Conservation (phyloP, 2,329 filamentous ascomycete genomes). For the Scedosporium apiospermum region DNA sequence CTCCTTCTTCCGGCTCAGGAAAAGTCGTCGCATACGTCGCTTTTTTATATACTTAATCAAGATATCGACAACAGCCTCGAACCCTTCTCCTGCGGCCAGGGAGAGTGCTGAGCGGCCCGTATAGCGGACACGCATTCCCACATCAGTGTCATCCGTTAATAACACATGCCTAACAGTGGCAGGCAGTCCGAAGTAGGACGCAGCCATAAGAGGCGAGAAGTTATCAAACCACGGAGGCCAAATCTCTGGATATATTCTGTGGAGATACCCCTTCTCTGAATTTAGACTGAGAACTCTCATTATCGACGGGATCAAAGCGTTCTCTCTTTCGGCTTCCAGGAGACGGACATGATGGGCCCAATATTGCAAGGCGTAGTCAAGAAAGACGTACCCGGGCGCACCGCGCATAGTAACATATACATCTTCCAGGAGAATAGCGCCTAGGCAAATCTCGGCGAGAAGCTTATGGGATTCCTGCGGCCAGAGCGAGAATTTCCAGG, state of each 20-base stretch:
- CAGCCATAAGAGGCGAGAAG: neutral
- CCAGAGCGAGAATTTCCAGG: slow-evolving; percentile 1
- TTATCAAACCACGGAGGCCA: neutral
- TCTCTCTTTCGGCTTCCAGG: neutral
- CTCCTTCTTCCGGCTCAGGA: neutral
- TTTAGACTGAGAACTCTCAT: neutral
- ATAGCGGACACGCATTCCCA: neutral
- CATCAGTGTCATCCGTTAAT: neutral
- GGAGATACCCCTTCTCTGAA: neutral
- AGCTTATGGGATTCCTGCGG: neutral
- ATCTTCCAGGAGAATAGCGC: neutral
- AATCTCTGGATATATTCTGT: neutral
- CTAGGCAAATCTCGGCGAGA: neutral
- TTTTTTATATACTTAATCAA: neutral
- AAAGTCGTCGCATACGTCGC: neutral
- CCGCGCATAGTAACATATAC: no score
- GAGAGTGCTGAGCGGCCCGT: neutral
- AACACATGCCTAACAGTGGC: neutral
- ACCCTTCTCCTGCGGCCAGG: neutral
- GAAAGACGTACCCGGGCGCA: slow-evolving; percentile 1
- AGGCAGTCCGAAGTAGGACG: neutral
- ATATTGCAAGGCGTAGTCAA: slow-evolving; percentile 9
- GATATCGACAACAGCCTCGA: neutral
- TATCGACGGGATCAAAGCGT: neutral
- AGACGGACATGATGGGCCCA: slow-evolving; percentile 9